These are phyloP conservation scores for Arthonia radiata DNA, from an alignment of 495 filamentous ascomycete genomes.

Conservation along the genomic window DNA sequence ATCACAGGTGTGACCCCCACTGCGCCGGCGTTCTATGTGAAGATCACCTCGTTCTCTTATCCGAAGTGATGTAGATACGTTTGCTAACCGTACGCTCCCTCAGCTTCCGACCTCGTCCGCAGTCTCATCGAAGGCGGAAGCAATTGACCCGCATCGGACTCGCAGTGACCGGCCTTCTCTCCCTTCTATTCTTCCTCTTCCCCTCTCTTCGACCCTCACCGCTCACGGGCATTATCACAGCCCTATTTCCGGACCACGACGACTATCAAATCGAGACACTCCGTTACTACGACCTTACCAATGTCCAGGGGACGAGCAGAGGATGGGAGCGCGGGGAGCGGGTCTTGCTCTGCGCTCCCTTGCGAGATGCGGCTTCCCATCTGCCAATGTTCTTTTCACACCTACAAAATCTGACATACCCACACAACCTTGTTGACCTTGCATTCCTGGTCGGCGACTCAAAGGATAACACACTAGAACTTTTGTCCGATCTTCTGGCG, in stretches of 20 bases:
- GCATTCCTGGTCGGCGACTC: conserved; percentile 97
- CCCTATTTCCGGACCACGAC: conserved; percentile 38
- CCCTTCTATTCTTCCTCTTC: conserved; percentile 39
- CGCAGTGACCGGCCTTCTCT: too few species aligned
- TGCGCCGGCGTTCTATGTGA: too few species aligned
- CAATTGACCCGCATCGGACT: too few species aligned
- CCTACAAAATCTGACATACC: conserved; percentile 88
- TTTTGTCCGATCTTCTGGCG: conserved; percentile 46
- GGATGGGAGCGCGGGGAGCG: conserved; percentile 92
- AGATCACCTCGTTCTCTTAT: too few species aligned
- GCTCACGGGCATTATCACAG: conserved; percentile 35
- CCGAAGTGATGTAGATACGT: too few species aligned
- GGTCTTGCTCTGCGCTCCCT: conserved; percentile 81
- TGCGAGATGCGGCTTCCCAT: conserved; percentile 83
- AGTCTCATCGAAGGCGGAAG: too few species aligned
- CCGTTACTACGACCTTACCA: conserved; percentile 83
- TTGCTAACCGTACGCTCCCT: too few species aligned
- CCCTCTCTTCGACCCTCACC: conserved; percentile 46
- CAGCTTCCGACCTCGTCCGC: too few species aligned
- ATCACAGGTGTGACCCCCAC: too few species aligned
- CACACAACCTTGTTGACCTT: conserved; percentile 84
- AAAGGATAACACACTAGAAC: conserved; percentile 64
- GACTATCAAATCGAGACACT: conserved; percentile 76
- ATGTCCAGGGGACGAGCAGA: conserved; percentile 65
- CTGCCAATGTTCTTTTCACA: conserved; percentile 97